phyloP scores from a whole-genome alignment of 208 protist species.

The Angomonas ambiguus region DNA sequence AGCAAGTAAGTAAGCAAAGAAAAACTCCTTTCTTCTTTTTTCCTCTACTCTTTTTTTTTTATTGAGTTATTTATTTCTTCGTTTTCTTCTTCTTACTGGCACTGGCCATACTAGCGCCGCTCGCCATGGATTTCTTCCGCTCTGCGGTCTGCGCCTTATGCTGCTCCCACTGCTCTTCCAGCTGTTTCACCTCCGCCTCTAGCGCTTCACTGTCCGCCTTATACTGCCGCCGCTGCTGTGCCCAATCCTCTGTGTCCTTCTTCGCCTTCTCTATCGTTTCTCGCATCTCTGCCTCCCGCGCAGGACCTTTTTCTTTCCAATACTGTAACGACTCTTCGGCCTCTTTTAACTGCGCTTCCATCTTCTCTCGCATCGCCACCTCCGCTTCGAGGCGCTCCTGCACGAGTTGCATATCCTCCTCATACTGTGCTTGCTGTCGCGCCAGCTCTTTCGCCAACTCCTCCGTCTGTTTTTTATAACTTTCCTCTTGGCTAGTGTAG shows the following conservation, averaged over 20 bases:
- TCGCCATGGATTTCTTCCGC: slow-evolving; percentile 1
- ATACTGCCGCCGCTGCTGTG: slow-evolving; percentile 60
- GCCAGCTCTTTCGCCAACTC: slow-evolving; percentile 53
- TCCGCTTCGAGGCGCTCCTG: slow-evolving; percentile 51
- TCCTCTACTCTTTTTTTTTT: not conserved
- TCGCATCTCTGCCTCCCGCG: slow-evolving; percentile 47
- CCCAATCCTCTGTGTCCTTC: slow-evolving; percentile 56
- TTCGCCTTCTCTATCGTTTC: slow-evolving; percentile 37
- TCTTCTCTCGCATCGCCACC: slow-evolving; percentile 45
- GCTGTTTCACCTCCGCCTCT: slow-evolving; percentile 31
- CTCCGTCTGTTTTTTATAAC: slow-evolving; percentile 43
- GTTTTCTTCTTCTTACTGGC: slow-evolving; percentile 26
- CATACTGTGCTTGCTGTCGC: slow-evolving; percentile 32
- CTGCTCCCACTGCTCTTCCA: slow-evolving; percentile 27
- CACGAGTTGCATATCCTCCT: slow-evolving; percentile 42
- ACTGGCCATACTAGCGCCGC: slow-evolving; percentile 5
- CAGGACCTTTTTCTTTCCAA: slow-evolving; percentile 43
- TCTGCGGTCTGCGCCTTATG: not conserved
- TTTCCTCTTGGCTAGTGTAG: slow-evolving; percentile 42
- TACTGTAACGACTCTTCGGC: slow-evolving; percentile 50
- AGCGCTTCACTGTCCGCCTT: slow-evolving; percentile 31
- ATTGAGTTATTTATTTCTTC: not conserved
- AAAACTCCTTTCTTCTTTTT: no score
- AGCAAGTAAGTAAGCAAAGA: no score
- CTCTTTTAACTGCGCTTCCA: slow-evolving; percentile 45